Base-by-base conservation (phyloP, 306 rosid species). In the Canavalia gladiata region DNA sequence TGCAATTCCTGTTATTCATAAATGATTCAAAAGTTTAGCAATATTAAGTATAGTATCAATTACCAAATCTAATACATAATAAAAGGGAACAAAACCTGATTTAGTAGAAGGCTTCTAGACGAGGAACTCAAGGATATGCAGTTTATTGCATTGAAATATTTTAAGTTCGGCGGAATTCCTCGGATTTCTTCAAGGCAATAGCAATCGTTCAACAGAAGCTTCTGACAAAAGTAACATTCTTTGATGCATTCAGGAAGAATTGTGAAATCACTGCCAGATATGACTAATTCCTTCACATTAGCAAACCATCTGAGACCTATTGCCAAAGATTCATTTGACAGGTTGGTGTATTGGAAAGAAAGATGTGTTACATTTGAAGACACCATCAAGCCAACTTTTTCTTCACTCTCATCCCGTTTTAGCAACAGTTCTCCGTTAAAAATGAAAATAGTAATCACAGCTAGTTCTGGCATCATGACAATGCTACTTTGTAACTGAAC, bases 71-170 rank as follows among this genome's bases (percentile, higher is more conserved):
- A 75, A 64, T 8, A 2, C 6, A 8, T 12, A 39, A n/a, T 2
- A 39, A 4, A 3, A 5, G 1, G 39, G 30, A 5, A 51, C 0
- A 8, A 13, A 41, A 83, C 86, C 77, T 82, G 51, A 41, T 29
- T 59, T 8, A 77, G 1, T 9, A 77, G 31, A 55, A 83, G n/a
- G 62, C 11, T 77, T 76, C 29, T 68, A 6, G 73, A n/a, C 0
- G 69, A 57, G 12, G 60, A 37, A 59, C 4, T 84, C 62, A 74
- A 79, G 0, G 63, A 74, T 28, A 4, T 18, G 30, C 87, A 78
- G n/a, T 10, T 0, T 3, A 0, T 1, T 37, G 72, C 81, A 1
- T 0, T 0, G 2, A 84, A 33, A 5, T 3, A 0, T 9, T 39
- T 0, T 1, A 74, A 8, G 8, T 12, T 33, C 56, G 80, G 71